phyloP scores from a whole-genome alignment of 768 basidiomycete genomes.

The Cantharellus anzutake region DNA sequence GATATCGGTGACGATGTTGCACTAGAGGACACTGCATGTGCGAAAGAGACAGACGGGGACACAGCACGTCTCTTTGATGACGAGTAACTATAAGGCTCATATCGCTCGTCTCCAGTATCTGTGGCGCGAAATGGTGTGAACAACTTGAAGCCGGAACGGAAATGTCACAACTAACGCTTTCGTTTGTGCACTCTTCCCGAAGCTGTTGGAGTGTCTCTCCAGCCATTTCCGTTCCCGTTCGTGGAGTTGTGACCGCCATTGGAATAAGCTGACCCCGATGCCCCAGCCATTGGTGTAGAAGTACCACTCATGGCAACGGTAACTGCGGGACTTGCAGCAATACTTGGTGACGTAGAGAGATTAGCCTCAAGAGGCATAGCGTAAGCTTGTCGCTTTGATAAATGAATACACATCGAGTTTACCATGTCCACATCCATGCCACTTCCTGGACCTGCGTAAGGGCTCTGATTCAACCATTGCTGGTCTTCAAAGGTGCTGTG shows the following conservation, averaged over 20 bases:
- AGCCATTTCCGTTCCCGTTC: not conserved
- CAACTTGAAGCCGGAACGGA: not conserved
- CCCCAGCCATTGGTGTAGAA: conserved; percentile 2
- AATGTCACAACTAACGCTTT: conserved; percentile 4
- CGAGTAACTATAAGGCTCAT: conserved; percentile 7
- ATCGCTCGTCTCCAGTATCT: conserved; percentile 5
- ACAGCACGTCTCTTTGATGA: conserved; percentile 7
- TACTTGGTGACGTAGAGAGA: not conserved
- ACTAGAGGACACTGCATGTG: conserved; percentile 2
- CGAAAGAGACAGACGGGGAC: conserved; percentile 8
- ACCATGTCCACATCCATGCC: conserved; percentile 9
- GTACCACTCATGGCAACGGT: not conserved
- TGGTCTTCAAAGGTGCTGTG: not conserved
- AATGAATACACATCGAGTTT: not conserved
- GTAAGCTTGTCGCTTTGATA: not conserved
- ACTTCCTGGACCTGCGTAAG: conserved; percentile 3
- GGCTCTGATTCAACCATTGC: not conserved
- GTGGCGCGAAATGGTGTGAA: not conserved
- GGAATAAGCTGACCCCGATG: not conserved
- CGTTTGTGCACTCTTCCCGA: conserved; percentile 6
- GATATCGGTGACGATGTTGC: conserved; percentile 7
- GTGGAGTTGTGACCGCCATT: not conserved
- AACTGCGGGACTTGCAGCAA: too few species aligned
- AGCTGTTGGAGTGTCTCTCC: conserved; percentile 8
- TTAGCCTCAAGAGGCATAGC: not conserved